Evolutionary conservation across 805 yeast species (phyloP).

Genomic region (Cephaloascus albidus): DNA sequence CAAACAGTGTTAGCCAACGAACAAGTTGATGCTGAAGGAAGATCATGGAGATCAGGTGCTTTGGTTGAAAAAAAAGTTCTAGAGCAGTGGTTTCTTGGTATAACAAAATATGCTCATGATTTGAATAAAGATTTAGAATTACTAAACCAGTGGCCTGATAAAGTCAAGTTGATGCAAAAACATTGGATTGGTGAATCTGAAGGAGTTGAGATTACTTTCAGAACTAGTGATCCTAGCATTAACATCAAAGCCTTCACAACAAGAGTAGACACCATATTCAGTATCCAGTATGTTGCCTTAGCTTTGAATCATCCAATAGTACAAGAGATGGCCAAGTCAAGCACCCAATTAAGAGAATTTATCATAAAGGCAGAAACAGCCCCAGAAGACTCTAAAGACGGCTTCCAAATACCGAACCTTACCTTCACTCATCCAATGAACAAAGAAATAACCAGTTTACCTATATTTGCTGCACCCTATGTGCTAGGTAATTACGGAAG

Average conservation of each 20-base stretch:
- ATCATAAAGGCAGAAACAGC: slow-evolving; percentile 24
- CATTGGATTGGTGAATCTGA: slow-evolving; percentile 90
- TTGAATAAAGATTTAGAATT: slow-evolving; percentile 54
- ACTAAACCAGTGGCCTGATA: slow-evolving; percentile 75
- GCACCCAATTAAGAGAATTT: slow-evolving; percentile 36
- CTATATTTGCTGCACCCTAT: slow-evolving; percentile 86
- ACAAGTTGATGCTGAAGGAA: slow-evolving; percentile 86
- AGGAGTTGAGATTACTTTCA: slow-evolving; percentile 66
- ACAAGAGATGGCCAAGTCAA: slow-evolving; percentile 19
- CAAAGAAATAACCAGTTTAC: slow-evolving; percentile 31
- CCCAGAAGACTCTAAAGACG: slow-evolving; percentile 46
- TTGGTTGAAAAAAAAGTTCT: slow-evolving; percentile 72
- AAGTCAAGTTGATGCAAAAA: slow-evolving; percentile 82
- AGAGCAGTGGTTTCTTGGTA: slow-evolving; percentile 91
- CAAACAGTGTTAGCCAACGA: slow-evolving; percentile 91
- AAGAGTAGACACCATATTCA: slow-evolving; percentile 78
- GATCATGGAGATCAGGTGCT: slow-evolving; percentile 97
- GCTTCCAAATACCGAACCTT: slow-evolving; percentile 39
- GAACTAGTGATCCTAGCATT: slow-evolving; percentile 10
- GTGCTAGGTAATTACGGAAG: slow-evolving; percentile 77
- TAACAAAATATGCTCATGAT: slow-evolving; percentile 70
- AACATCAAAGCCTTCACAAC: slow-evolving; percentile 66
- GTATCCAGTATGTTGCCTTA: slow-evolving; percentile 77
- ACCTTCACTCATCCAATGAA: slow-evolving; percentile 53
- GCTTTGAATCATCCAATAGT: slow-evolving; percentile 64